Evolutionary conservation across 441 rosid species (phyloP).

Genomic region (Aleurites moluccanus): DNA sequence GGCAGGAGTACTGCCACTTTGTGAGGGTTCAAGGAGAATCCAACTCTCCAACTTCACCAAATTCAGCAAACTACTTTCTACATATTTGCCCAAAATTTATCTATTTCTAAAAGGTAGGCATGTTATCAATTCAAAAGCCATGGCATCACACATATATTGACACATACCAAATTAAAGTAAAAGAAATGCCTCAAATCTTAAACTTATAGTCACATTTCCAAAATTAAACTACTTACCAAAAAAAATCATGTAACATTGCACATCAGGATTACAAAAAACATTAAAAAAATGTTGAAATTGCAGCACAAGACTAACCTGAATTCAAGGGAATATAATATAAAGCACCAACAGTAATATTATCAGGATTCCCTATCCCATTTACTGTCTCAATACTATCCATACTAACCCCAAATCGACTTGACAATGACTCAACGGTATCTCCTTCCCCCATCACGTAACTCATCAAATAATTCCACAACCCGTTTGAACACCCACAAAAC

Average conservation of each 20-base stretch:
- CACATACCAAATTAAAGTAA: not conserved
- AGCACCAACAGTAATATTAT: constrained; percentile 76
- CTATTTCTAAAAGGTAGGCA: not conserved
- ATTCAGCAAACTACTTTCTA: not conserved
- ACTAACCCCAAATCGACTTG: constrained; percentile 92
- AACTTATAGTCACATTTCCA: not conserved
- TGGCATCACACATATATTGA: not conserved
- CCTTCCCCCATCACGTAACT: constrained; percentile 80
- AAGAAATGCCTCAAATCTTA: constrained; percentile 1
- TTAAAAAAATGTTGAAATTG: not conserved
- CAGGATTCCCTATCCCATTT: constrained; percentile 79
- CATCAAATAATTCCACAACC: constrained; percentile 95
- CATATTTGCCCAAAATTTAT: not conserved
- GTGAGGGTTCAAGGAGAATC: not conserved
- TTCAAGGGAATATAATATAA: constrained; percentile 78
- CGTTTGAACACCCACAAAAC: constrained; percentile 94
- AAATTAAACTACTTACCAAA: not conserved
- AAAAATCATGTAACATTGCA: not conserved
- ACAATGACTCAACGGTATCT: constrained; percentile 77
- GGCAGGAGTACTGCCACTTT: not conserved
- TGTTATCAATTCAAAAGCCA: not conserved
- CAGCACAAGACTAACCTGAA: constrained; percentile 55
- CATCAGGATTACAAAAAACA: not conserved
- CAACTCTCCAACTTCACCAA: not conserved
- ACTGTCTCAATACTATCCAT: constrained; percentile 79